These are phyloP conservation scores for Fragilariopsis cylindrus DNA, from an alignment of 108 stramenopile genomes.

Conservation along the genomic window DNA sequence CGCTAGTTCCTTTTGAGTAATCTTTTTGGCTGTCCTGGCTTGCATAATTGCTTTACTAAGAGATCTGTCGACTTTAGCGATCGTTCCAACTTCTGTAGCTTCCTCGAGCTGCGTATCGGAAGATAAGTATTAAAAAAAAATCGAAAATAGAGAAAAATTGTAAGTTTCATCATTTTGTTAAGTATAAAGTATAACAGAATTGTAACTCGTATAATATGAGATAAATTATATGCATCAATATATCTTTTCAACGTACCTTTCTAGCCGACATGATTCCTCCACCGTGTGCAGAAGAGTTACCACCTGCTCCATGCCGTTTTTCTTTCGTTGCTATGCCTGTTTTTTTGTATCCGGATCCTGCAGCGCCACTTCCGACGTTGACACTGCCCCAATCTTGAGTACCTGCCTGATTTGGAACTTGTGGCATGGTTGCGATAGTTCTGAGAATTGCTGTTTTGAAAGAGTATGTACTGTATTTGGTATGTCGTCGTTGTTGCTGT, in stretches of 20 bases:
- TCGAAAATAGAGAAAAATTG: background rate
- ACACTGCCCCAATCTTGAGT: constrained; percentile 87
- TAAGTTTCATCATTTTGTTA: too few relatives aligned
- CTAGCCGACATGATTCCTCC: constrained; percentile 69
- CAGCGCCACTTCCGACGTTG: constrained; percentile 66
- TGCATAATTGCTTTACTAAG: constrained; percentile 94
- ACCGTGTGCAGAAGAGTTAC: constrained; percentile 89
- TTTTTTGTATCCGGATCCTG: constrained; percentile 18
- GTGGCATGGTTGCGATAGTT: constrained; percentile 33
- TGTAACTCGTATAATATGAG: too few relatives aligned
- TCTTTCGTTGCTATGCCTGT: constrained; percentile 64
- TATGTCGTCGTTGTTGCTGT: background rate
- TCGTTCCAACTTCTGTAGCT: constrained; percentile 86
- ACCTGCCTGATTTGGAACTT: constrained; percentile 39
- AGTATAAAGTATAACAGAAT: too few relatives aligned
- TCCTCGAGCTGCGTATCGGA: constrained; percentile 71
- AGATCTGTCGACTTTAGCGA: constrained; percentile 85
- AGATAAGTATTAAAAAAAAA: background rate
- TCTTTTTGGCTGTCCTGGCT: constrained; percentile 95
- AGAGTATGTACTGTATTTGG: background rate
- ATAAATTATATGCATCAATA: too few relatives aligned
- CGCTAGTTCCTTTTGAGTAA: constrained; percentile 96
- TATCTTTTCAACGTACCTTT: constrained; percentile 36
- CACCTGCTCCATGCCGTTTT: constrained; percentile 59
- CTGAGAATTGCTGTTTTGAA: background rate